Conservation (phyloP, 257 asterid species). For the Scutellaria galericulata region DNA sequence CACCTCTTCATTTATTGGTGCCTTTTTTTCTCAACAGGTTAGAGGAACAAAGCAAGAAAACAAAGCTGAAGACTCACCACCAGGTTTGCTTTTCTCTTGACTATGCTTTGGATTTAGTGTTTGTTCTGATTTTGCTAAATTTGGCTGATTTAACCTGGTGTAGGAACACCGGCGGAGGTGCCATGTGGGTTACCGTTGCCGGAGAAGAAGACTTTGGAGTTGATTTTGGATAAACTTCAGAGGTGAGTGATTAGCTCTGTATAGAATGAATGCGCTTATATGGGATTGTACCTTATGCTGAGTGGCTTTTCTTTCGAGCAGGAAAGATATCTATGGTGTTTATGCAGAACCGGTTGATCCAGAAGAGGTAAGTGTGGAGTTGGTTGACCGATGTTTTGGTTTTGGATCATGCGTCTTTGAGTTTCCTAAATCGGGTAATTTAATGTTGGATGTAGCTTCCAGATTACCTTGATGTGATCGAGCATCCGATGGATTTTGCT, state of each 20-base stretch:
- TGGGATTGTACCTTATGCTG: slow-evolving; percentile 34
- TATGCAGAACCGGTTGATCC: slow-evolving; percentile 99
- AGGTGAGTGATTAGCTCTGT: slow-evolving; percentile 59
- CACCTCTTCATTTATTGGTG: slow-evolving; percentile 37
- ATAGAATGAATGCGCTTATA: slow-evolving; percentile 16
- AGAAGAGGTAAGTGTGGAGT: slow-evolving; percentile 73
- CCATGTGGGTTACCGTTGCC: slow-evolving; percentile 63
- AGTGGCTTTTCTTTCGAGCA: slow-evolving; percentile 52
- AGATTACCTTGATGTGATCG: slow-evolving; percentile 89
- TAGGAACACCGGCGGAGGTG: slow-evolving; percentile 70
- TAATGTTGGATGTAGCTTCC: slow-evolving; percentile 72
- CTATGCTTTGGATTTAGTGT: not conserved
- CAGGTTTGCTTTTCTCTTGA: slow-evolving; percentile 53
- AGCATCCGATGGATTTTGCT: slow-evolving; percentile 96
- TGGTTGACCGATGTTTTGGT: slow-evolving; percentile 12
- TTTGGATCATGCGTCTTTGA: slow-evolving; percentile 15
- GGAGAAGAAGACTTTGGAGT: slow-evolving; percentile 79
- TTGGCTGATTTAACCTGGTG: slow-evolving; percentile 24
- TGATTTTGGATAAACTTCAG: slow-evolving; percentile 92
- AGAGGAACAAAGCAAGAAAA: slow-evolving; percentile 53
- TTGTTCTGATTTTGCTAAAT: not conserved
- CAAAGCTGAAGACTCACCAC: slow-evolving; percentile 59
- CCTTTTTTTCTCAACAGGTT: slow-evolving; percentile 60
- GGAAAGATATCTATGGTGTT: slow-evolving; percentile 96
- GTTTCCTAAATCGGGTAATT: slow-evolving; percentile 30